These are phyloP conservation scores for Nepenthes gracilis DNA, from an alignment of 148 eudicot genomes.

Conservation along the genomic window DNA sequence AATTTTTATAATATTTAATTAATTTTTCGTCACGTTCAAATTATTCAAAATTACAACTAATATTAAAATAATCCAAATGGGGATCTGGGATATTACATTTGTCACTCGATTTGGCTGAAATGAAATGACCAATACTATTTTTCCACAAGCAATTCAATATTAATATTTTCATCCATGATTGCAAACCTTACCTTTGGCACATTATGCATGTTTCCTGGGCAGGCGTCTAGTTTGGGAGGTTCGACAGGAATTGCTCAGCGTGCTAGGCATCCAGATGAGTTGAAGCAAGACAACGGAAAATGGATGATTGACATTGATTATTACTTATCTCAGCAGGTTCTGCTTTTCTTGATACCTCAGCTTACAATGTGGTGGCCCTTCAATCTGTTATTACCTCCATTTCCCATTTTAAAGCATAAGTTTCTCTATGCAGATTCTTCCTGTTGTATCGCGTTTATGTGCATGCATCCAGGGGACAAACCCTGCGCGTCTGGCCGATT, in stretches of 20 bases:
- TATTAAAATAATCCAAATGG: no score
- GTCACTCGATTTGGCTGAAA: no score
- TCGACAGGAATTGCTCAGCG: conserved; percentile 89
- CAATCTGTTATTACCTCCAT: neutral
- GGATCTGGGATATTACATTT: no score
- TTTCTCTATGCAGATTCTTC: conserved; percentile 63
- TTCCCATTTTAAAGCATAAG: neutral
- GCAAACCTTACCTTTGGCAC: conserved; percentile 1
- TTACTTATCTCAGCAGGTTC: conserved; percentile 93
- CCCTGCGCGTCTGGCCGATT: conserved; percentile 92
- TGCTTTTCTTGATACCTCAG: conserved; percentile 6
- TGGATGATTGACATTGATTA: conserved; percentile 95
- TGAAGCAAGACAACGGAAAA: conserved; percentile 54
- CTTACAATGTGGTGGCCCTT: neutral
- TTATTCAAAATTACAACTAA: no score
- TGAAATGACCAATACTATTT: no score
- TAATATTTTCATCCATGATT: no score
- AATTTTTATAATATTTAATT: no score
- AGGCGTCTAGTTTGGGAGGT: conserved; percentile 53
- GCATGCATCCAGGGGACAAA: conserved; percentile 97
- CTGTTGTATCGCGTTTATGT: conserved; percentile 95
- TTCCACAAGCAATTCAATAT: no score
- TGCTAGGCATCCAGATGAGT: conserved; percentile 98
- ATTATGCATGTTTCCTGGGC: conserved; percentile 6
- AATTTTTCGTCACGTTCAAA: no score